Base-by-base conservation (phyloP, 495 filamentous ascomycete genomes). In the Hypoxylon cercidicola region DNA sequence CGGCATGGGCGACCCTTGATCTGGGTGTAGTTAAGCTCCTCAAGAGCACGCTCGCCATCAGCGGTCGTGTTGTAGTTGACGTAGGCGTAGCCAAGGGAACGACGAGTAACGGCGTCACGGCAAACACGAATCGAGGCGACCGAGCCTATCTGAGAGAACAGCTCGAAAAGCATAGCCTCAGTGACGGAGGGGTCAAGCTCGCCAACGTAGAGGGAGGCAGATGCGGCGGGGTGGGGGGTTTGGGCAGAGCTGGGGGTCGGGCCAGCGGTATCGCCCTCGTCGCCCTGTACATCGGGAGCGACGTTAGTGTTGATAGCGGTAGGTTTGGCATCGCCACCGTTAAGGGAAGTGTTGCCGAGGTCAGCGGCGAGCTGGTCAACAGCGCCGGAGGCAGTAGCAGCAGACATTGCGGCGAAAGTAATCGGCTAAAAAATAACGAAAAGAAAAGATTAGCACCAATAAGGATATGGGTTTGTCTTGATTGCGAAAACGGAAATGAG, bases 101-200 rank as follows among this genome's bases (percentile, higher is more conserved):
- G 95, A 74, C 95, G 92, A 75, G 95, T 99, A 73, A 99, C 93
- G 57, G 95, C 95, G 73, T 99, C 95, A 79, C 95, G 95, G 87
- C 95, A 99, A 77, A 99, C 95, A 84, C 95, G 94, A 78, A 99
- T 99, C 49, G 95, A 99, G 66, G 95, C 95, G 72, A 99, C 95
- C 75, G 96, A 93, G 71, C 95, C 95, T 77, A 99, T 98, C 78
- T 94, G 94, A 61, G 95, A 98, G 87, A 99, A 99, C 28, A 99
- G 91, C 87, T 99, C 96, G 79, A 98, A 99, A 75, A 99, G 92
- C 95, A 99, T 99, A 66, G 95, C 95, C 86, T 99, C 95, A 55
- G 95, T 99, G 74, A 99, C 95, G 50, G 91, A 92, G 56, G 90
- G 87, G 79, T 99, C 95, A 66, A 99, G 92, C 82, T 99, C 95